A percentile compares a stretch with the other conserved stretches of the same genome.
phyloP scores from a whole-genome alignment of 345 rosid genomes.

The Eucalyptus curtisii region DNA sequence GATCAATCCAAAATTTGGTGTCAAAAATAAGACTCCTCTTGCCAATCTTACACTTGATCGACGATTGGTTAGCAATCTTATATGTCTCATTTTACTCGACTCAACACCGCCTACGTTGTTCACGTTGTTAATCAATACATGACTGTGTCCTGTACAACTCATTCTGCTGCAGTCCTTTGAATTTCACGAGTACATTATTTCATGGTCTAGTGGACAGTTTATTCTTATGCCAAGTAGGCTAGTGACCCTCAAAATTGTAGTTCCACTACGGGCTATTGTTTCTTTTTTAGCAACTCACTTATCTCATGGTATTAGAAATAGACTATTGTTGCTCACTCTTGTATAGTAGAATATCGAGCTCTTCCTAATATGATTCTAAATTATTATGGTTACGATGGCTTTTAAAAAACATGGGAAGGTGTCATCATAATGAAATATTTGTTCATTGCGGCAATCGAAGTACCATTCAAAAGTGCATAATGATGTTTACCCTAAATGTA shows the following conservation, averaged over 20 bases:
- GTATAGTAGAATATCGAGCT: background rate
- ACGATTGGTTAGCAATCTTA: background rate
- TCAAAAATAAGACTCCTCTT: background rate
- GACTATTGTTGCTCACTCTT: background rate
- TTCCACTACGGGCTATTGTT: fast-evolving
- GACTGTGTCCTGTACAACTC: fast-evolving
- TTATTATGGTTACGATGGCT: background rate
- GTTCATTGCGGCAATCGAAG: background rate
- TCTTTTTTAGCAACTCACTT: background rate
- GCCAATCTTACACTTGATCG: too few relatives aligned
- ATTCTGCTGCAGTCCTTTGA: background rate
- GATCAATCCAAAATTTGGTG: background rate
- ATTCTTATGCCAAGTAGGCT: background rate
- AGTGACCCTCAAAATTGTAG: background rate
- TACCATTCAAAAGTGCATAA: background rate
- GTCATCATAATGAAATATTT: background rate
- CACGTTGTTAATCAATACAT: background rate
- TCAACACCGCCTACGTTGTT: fast-evolving
- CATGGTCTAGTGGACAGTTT: background rate
- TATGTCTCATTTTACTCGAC: background rate
- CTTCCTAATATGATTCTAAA: too few relatives aligned
- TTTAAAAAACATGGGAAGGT: too few relatives aligned
- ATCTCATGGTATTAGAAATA: background rate
- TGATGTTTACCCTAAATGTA: too few relatives aligned
- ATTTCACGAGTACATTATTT: background rate